Base-by-base conservation (phyloP, 2,329 filamentous ascomycete species). In the Penicillium brasilianum region DNA sequence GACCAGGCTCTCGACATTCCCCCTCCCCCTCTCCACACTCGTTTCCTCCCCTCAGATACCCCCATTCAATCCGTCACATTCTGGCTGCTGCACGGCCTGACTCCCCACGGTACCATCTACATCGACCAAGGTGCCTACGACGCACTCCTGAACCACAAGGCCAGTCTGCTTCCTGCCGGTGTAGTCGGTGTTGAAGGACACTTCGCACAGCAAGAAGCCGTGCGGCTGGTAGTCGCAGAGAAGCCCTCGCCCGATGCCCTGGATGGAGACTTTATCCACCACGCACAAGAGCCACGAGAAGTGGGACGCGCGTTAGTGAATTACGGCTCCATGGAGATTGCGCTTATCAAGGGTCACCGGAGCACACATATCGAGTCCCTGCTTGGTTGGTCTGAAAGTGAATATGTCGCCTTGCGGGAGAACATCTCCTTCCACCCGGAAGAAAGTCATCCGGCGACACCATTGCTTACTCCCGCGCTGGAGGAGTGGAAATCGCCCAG, bases 61-160 rank as follows among this genome's bases (percentile, higher is more conserved):
- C 93, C 94, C 0, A 95, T 98, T 61, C 88, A 92, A 59, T 95
- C 97, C 75, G 90, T 94, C 63, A 93, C 95, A 74, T 98, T 99
- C 83, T 99, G 95, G 95, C 88, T 99, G 52, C 84, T 98, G 0
- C 92, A 99, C 77, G 95, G 94, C 10, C 87, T 97, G 11, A 88
- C 89, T 25, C 92, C 95, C 0, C 93, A 96, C 71, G 95, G 95
- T 14, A 96, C 90, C 2, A 75, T 99, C 28, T 98, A 92, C 79
- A 96, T 99, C 69, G 95, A 99, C 80, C 81, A 87, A n/a, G 95
- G 95, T 44, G 94, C 94, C 3, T 88, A 93, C 78, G 82, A 84
- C 36, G 95, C 94, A 0, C 84, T 98, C 3, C 81, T 88, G 13
- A 22, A 46, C 16, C 88, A 89, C 72, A 96, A 96, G 79, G 93